Base-by-base conservation (phyloP, 495 filamentous ascomycete species). In the Beverwykella pulmonaria region DNA sequence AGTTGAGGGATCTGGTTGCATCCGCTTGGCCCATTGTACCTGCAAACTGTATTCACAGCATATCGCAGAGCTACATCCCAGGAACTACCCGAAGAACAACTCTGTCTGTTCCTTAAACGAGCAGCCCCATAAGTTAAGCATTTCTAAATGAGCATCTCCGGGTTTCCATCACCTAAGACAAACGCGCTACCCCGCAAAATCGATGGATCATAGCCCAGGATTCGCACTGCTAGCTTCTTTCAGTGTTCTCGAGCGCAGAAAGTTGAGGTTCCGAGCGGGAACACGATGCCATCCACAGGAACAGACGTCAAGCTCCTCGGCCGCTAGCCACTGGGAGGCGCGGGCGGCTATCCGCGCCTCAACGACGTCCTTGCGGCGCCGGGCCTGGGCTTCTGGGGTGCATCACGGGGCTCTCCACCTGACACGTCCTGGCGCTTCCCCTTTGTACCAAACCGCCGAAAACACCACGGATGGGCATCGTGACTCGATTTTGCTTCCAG, bases 161-260 rank as follows among this genome's bases (percentile, higher is more conserved):
- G 65, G 58, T 68, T 63, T 68, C 44, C 47, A 68, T 63, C n/a
- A 63, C 59, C 59, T 59, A 68, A 59, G 19, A 57, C 39, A 57
- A 44, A 68, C 46, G 10, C 12, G 25, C 48, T 68, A 58, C 65
- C 65, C 65, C 59, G 65, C 65, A 68, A 59, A 53, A 27, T 36
- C 4, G 15, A 39, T 23, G n/a, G 25, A 44, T 15, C 32, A 48
- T 20, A 53, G 39, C 39, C 32, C 32, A 34, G 15, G 30, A 53
- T 26, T 62, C 48, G 59, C 1, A 44, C 48, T 19, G 39, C 48
- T 23, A 25, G n/a, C 44, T 52, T 17, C 17, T 6, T 7, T 4
- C 29, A 61, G 1, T 12, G 56, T 59, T 15, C 26, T 54, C 26
- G 23, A 6, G 14, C 9, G 39, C 15, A 44, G n/a, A 44, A 44